phyloP scores from a whole-genome alignment of 176 grass and related monocot species.

The Oryza australiensis region DNA sequence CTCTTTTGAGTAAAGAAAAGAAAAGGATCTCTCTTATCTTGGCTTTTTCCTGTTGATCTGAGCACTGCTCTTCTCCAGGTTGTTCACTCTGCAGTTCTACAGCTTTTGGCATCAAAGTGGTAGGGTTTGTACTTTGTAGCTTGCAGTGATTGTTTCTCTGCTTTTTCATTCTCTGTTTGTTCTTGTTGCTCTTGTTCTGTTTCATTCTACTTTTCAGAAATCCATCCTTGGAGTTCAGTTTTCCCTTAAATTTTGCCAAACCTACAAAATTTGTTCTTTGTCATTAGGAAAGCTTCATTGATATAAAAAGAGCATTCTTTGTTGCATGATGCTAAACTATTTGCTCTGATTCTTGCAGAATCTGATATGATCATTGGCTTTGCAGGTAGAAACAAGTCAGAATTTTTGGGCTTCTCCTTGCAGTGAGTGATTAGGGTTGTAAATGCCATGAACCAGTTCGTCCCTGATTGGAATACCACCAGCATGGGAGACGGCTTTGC shows the following conservation, averaged over 20 bases:
- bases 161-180: not conserved
- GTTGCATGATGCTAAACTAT: not conserved
- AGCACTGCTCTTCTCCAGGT: not conserved
- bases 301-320: not conserved
- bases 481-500: constrained; percentile 39
- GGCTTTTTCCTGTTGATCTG: not conserved
- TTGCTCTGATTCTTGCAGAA: not conserved
- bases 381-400: not conserved
- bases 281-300: too few relatives aligned
- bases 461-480: constrained; percentile 48
- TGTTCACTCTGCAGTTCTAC: not conserved
- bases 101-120: not conserved
- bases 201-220: not conserved
- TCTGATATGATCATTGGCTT: not conserved
- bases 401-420: not conserved
- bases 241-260: not conserved
- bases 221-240: not conserved
- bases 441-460: constrained; percentile 51
- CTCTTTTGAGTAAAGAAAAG: not conserved
- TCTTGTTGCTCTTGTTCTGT: not conserved
- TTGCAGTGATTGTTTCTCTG: not conserved
- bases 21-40: not conserved
- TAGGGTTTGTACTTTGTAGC: not conserved
- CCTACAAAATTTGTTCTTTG: not conserved
- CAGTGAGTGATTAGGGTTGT: too few relatives aligned